Percentiles rank a stretch among this genome's conserved stretches.
Evolutionary conservation across 108 stramenopile genomes (phyloP).

Genomic region (Conticribra weissflogii): DNA sequence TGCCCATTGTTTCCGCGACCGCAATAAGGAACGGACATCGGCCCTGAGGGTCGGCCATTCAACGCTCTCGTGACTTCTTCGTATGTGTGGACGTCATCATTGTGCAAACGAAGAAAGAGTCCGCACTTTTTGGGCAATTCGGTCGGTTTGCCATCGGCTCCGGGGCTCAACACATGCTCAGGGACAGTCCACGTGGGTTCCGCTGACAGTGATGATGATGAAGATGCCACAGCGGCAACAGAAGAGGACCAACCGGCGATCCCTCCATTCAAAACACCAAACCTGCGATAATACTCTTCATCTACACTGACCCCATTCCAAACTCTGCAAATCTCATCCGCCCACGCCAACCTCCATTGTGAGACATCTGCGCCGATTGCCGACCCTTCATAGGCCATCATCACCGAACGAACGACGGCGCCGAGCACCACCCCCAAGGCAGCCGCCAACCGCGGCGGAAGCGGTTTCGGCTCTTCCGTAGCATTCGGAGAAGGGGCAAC

Average conservation of each 20-base stretch:
- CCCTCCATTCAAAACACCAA: conserved; percentile 13
- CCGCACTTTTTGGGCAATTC: conserved; percentile 53
- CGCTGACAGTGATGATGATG: background rate
- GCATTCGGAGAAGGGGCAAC: conserved; percentile 1
- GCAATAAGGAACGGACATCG: conserved; percentile 24
- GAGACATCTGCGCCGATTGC: conserved; percentile 78
- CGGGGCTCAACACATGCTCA: conserved; percentile 39
- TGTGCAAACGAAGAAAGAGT: conserved; percentile 85
- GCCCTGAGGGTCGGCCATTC: conserved; percentile 24
- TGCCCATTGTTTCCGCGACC: conserved; percentile 38
- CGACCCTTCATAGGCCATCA: conserved; percentile 71
- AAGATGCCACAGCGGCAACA: background rate
- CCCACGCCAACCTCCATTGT: conserved; percentile 80
- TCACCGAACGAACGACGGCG: conserved; percentile 68
- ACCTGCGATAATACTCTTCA: conserved; percentile 64
- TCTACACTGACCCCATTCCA: conserved; percentile 60
- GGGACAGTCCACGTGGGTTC: conserved; percentile 28
- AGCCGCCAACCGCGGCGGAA: conserved; percentile 73
- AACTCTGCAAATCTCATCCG: conserved; percentile 73
- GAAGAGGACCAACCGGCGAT: background rate
- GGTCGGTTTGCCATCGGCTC: conserved; percentile 17
- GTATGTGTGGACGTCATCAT: conserved; percentile 97
- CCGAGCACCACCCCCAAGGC: conserved; percentile 83
- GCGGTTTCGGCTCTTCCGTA: conserved; percentile 28
- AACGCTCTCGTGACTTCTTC: conserved; percentile 92